Evolutionary conservation across 2,329 filamentous ascomycete species (phyloP).

Genomic region (Calonectria pseudoreteaudii): DNA sequence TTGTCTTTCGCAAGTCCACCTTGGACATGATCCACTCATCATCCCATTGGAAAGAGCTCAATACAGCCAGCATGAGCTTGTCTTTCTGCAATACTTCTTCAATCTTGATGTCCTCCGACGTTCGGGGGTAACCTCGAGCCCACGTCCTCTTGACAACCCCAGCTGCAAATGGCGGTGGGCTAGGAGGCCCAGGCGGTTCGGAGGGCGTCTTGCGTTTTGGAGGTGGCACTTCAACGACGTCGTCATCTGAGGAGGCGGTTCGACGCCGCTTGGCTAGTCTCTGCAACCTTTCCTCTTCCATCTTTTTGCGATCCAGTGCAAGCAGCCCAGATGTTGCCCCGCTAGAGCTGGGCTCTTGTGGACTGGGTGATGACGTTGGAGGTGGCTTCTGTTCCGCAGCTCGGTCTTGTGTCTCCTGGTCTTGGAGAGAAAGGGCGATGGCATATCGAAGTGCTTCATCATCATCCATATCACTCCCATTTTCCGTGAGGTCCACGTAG

Average conservation of each 20-base stretch:
- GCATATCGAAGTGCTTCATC: conserved; percentile 71
- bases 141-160: conserved; percentile 88
- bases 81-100: conserved; percentile 85
- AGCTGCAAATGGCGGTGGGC: conserved; percentile 56
- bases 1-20: conserved; percentile 70
- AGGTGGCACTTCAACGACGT: conserved; percentile 44
- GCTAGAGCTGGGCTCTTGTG: conserved; percentile 32
- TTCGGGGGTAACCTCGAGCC: conserved; percentile 71
- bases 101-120: conserved; percentile 81
- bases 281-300: conserved; percentile 86
- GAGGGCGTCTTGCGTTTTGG: conserved; percentile 39
- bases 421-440: conserved; percentile 68
- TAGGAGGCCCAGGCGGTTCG: conserved; percentile 23
- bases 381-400: conserved; percentile 32
- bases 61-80: conserved; percentile 78
- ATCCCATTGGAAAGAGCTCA: conserved; percentile 92
- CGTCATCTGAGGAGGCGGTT: conserved; percentile 37
- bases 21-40: conserved; percentile 83
- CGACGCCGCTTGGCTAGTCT: conserved; percentile 69
- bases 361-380: conserved; percentile 29
- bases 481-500: conserved; percentile 37
- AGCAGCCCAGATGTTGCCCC: conserved; percentile 52
- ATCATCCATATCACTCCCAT: conserved; percentile 57
- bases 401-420: conserved; percentile 31
- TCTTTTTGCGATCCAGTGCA: conserved; percentile 79